Evolutionary conservation across 805 yeast species (phyloP).

Genomic region (Candida maesae): DNA sequence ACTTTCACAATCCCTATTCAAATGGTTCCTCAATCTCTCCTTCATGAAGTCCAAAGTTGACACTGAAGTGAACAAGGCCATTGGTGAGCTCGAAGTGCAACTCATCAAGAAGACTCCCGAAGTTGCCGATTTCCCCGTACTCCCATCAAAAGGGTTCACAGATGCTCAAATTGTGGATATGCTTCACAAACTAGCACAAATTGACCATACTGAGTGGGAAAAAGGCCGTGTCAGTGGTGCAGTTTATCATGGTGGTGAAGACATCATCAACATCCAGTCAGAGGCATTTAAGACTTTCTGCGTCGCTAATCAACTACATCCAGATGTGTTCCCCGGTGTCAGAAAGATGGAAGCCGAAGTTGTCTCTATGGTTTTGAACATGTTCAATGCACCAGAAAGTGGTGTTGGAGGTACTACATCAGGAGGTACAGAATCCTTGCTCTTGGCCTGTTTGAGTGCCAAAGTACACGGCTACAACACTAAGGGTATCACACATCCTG

Average conservation of each 20-base stretch:
- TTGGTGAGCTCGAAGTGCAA: slow-evolving; percentile 47
- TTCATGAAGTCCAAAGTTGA: slow-evolving; percentile 54
- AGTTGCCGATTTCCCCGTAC: slow-evolving; percentile 38
- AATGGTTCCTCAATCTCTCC: slow-evolving; percentile 43
- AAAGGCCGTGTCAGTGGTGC: slow-evolving; percentile 90
- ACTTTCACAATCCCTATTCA: slow-evolving; percentile 27
- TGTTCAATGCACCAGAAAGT: slow-evolving; percentile 76
- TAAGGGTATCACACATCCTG: slow-evolving; percentile 67
- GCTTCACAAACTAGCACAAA: slow-evolving; percentile 43
- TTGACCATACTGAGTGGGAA: slow-evolving; percentile 78
- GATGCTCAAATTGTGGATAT: slow-evolving; percentile 44
- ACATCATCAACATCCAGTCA: slow-evolving; percentile 68
- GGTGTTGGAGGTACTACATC: slow-evolving; percentile 80
- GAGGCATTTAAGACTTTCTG: slow-evolving; percentile 71
- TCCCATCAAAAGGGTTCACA: slow-evolving; percentile 62
- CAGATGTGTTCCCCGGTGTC: slow-evolving; percentile 95
- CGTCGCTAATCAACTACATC: slow-evolving; percentile 92
- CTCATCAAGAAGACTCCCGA: slow-evolving; percentile 52
- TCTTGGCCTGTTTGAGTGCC: slow-evolving; percentile 85
- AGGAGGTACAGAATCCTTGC: slow-evolving; percentile 93
- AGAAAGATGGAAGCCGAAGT: slow-evolving; percentile 96
- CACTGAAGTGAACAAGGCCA: slow-evolving; percentile 48
- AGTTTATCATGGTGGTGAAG: slow-evolving; percentile 93
- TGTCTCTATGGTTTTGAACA: slow-evolving; percentile 79
- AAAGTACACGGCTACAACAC: slow-evolving; percentile 63